These are phyloP conservation scores for Fusarium domesticum DNA, from an alignment of 2,329 filamentous ascomycete genomes.

Conservation along the genomic window DNA sequence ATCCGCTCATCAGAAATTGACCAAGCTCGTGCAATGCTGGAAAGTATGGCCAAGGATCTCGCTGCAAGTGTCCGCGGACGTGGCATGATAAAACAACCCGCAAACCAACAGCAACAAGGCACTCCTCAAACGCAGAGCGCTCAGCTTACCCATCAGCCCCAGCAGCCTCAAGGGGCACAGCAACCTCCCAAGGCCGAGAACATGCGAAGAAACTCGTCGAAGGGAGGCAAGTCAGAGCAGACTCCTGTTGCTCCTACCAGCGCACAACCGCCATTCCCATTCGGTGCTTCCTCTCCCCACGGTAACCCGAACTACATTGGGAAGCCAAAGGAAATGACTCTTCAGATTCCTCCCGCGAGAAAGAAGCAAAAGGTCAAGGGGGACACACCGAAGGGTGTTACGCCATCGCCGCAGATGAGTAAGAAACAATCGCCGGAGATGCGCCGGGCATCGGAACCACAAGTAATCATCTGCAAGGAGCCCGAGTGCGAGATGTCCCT, in stretches of 20 bases:
- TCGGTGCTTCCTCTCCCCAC: conserved; percentile 56
- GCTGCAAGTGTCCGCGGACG: conserved; percentile 32
- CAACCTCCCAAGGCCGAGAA: conserved; percentile 44
- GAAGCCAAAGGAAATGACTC: conserved; percentile 51
- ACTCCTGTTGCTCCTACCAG: conserved; percentile 57
- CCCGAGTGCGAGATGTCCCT: conserved; percentile 51
- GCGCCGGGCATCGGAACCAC: conserved; percentile 34
- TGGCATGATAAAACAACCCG: conserved; percentile 27
- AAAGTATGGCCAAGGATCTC: conserved; percentile 51
- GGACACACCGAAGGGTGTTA: conserved; percentile 39
- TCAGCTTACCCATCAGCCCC: conserved; percentile 18
- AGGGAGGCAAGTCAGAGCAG: conserved; percentile 41
- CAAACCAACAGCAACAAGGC: conserved; percentile 26
- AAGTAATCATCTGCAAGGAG: conserved; percentile 51
- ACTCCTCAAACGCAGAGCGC: conserved; percentile 18
- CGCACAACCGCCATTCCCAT: conserved; percentile 54
- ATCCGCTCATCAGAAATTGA: conserved; percentile 52
- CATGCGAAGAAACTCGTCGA: conserved; percentile 51
- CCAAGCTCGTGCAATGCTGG: conserved; percentile 45
- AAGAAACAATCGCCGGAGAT: conserved; percentile 49
- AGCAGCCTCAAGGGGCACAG: conserved; percentile 23
- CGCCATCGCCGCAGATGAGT: conserved; percentile 47
- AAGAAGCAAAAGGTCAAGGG: conserved; percentile 52
- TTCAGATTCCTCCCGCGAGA: conserved; percentile 56
- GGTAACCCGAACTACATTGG: conserved; percentile 56